phyloP scores from a whole-genome alignment of 768 basidiomycete species.

The Trametes elegans region DNA sequence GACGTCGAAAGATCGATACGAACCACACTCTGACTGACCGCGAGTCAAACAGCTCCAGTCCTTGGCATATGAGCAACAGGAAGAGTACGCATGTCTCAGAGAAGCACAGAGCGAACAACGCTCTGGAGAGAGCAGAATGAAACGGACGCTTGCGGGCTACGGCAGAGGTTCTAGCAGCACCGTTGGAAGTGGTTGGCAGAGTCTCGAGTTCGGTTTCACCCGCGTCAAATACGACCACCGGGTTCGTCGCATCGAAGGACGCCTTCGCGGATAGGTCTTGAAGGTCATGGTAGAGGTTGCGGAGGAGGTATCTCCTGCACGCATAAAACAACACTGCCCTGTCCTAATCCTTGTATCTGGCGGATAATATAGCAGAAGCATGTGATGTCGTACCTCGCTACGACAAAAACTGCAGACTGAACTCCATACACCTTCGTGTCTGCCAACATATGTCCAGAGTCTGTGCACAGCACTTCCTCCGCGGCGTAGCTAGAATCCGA shows the following conservation, averaged over 20 bases:
- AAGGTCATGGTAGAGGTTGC: slow-evolving; percentile 59
- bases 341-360: too few relatives aligned
- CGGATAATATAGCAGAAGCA: too few relatives aligned
- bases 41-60: slow-evolving; percentile 48
- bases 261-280: slow-evolving; percentile 40
- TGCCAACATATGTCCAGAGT: background rate
- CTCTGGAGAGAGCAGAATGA: slow-evolving; percentile 57
- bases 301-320: slow-evolving; percentile 58
- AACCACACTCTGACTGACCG: slow-evolving; percentile 39
- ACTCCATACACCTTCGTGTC: background rate
- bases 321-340: slow-evolving; percentile 54
- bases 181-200: slow-evolving; percentile 37
- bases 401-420: background rate
- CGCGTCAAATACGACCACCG: slow-evolving; percentile 17
- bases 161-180: background rate
- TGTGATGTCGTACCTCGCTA: background rate
- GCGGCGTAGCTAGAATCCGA: too few relatives aligned
- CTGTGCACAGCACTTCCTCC: background rate
- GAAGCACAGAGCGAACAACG: slow-evolving; percentile 67
- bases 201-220: slow-evolving; percentile 38
- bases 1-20: background rate
- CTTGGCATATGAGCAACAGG: slow-evolving; percentile 71
- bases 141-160: slow-evolving; percentile 28
- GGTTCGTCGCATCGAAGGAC: slow-evolving; percentile 3
- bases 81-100: slow-evolving; percentile 76